Conservation (phyloP, 805 yeast species). For the Ogataea wickerhamii region DNA sequence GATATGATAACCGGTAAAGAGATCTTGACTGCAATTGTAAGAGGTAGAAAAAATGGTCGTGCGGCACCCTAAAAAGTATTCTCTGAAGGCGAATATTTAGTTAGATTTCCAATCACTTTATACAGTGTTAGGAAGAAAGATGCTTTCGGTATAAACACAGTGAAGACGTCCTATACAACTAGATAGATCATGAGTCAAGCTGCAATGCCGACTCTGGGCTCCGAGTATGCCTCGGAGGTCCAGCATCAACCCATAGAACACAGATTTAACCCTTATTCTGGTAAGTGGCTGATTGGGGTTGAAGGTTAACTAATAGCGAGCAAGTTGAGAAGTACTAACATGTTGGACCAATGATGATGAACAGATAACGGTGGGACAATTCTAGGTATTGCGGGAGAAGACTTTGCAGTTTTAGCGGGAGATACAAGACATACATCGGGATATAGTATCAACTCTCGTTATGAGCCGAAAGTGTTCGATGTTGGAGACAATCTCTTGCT, state of each 20-base stretch:
- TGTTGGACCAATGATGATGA: not conserved
- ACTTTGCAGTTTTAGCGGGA: constrained; percentile 94
- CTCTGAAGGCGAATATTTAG: too few relatives aligned
- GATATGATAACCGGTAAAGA: too few relatives aligned
- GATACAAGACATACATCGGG: constrained; percentile 98
- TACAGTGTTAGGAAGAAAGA: too few relatives aligned
- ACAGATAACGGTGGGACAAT: constrained; percentile 94
- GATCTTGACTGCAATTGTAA: too few relatives aligned
- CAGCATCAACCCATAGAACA: constrained; percentile 75
- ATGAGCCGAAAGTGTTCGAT: constrained; percentile 83
- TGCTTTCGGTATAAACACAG: too few relatives aligned
- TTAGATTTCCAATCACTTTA: too few relatives aligned
- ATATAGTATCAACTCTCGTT: constrained; percentile 87
- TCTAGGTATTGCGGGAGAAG: constrained; percentile 95
- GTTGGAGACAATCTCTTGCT: constrained; percentile 85
- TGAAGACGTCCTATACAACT: too few relatives aligned
- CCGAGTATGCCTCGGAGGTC: constrained; percentile 60
- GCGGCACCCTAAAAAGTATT: too few relatives aligned
- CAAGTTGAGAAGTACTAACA: not conserved
- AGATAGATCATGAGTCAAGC: constrained; percentile 12
- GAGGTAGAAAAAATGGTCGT: too few relatives aligned
- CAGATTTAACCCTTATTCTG: constrained; percentile 83
- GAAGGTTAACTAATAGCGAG: too few relatives aligned
- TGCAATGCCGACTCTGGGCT: constrained; percentile 46
- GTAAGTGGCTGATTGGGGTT: constrained; percentile 22